A percentile compares a stretch with the other conserved stretches of the same genome.
phyloP scores from a whole-genome alignment of 139 green algal genomes.

The Prasinococcaceae sp. region DNA sequence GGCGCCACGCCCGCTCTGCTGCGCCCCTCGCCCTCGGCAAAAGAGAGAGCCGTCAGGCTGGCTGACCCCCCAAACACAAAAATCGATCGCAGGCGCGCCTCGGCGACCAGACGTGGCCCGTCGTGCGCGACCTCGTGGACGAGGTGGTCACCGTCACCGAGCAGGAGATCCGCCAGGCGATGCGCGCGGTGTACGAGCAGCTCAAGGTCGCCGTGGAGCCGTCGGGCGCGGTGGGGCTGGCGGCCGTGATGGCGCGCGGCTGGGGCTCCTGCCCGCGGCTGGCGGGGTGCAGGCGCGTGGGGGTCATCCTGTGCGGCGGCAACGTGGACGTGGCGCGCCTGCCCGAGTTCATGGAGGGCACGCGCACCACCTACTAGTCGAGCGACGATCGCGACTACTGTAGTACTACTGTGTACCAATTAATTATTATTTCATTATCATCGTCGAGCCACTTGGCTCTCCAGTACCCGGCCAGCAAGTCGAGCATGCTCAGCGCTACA shows the following conservation, averaged over 20 bases:
- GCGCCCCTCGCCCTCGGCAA: too few relatives aligned
- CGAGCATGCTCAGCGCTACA: too few relatives aligned
- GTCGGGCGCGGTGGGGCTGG: constrained; percentile 53
- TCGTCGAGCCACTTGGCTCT: too few relatives aligned
- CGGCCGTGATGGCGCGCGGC: constrained; percentile 35
- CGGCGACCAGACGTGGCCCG: constrained; percentile 62
- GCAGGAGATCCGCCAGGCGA: constrained; percentile 57
- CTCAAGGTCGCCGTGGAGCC: constrained; percentile 75
- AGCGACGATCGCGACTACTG: too few relatives aligned
- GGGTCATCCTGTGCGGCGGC: constrained; percentile 61
- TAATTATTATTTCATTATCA: too few relatives aligned
- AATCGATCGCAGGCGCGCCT: constrained; percentile 33
- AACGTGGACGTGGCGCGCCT: constrained; percentile 47
- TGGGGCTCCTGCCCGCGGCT: neutral
- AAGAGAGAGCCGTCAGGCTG: too few relatives aligned
- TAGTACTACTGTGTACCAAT: too few relatives aligned
- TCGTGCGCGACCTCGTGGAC: constrained; percentile 56
- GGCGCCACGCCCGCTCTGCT: too few relatives aligned
- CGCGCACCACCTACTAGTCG: too few relatives aligned
- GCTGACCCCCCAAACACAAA: too few relatives aligned
- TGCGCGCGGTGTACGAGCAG: constrained; percentile 51
- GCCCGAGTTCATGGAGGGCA: neutral
- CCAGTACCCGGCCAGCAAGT: too few relatives aligned
- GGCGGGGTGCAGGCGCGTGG: constrained; percentile 28
- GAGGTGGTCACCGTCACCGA: constrained; percentile 46